Evolutionary conservation across 305 asterid species (phyloP), one percentile per base, ranked within the genome.

Genomic region (Fraxinus velutina): DNA sequence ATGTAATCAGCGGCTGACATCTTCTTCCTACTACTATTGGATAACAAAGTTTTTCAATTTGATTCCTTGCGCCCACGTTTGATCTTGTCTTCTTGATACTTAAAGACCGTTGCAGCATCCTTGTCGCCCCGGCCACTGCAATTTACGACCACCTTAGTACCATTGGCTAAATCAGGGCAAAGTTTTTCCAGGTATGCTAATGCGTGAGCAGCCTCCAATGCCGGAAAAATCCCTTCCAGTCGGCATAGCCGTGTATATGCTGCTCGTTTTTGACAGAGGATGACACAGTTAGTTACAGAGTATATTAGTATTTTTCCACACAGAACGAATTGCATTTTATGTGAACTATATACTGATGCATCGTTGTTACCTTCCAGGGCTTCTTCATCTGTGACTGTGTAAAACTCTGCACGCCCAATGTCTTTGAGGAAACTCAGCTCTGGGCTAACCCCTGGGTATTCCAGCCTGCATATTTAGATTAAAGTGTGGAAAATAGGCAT

Each of bases 401-500:
- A 81, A 82, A 89, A 88, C 82, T 94, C 94, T 8, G 92, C 95
- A 5, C 94, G 94, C 0, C 90, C 92, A 0, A 82, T 90, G 24
- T 93, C 97, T 83, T 91, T 93, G 2, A 94, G 91, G 84, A 89
- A 94, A 79, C 97, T 92, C 78, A 92, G 84, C 85, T 93, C 95
- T 0, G 97, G 97, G 73, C 98, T 90, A 34, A 94, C 95, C 4
- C 88, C 94, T 1, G 97, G 97, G 33, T 92, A 94, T 76, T 94
- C 97, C 62, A 94, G 79, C 70, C 98, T 94, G 84, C 77, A 82
- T 47, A 13, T 68, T 22, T 15, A 47, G 19, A 47, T 47, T 47
- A 15, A 47, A 52, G 1, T n/a, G 62, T 52, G 22, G 62, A 21
- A 52, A 24, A 55, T 55, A 6, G 27, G 9, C 9, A 55, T 5